phyloP scores from a whole-genome alignment of 495 filamentous ascomycete species.

The Paragyromitra xinjiangensis region DNA sequence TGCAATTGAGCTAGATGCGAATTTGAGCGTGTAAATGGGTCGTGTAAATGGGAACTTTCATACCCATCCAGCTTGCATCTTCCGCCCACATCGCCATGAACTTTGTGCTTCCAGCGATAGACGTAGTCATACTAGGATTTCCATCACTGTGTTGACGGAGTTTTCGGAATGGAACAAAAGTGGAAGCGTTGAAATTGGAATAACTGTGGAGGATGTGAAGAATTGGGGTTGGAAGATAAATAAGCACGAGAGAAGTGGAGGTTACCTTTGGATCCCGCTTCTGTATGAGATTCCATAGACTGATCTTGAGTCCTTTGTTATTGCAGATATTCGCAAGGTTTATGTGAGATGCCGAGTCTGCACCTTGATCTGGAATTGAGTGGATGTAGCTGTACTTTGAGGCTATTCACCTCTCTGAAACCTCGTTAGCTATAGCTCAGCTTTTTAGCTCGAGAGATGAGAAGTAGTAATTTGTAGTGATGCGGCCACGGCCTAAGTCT shows the following conservation, averaged over 20 bases:
- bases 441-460: too few relatives aligned
- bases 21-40: neutral
- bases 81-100: neutral
- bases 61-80: neutral
- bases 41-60: neutral
- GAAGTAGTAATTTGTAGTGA: too few relatives aligned
- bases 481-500: too few relatives aligned
- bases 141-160: neutral
- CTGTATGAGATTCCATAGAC: too few relatives aligned
- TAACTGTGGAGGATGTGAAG: neutral
- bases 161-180: neutral
- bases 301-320: too few relatives aligned
- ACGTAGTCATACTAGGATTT: neutral
- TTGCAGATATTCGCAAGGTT: too few relatives aligned
- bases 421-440: too few relatives aligned
- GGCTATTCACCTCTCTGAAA: too few relatives aligned
- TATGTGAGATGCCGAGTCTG: too few relatives aligned
- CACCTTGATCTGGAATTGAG: too few relatives aligned
- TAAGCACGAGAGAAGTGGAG: neutral
- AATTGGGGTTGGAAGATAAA: neutral
- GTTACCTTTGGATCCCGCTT: too few relatives aligned
- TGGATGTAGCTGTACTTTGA: too few relatives aligned
- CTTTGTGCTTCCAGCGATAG: neutral
- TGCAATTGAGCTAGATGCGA: neutral
- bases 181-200: neutral